Evolutionary conservation across 2,329 filamentous ascomycete genomes (phyloP).

Genomic region (Fusarium mangiferae): DNA sequence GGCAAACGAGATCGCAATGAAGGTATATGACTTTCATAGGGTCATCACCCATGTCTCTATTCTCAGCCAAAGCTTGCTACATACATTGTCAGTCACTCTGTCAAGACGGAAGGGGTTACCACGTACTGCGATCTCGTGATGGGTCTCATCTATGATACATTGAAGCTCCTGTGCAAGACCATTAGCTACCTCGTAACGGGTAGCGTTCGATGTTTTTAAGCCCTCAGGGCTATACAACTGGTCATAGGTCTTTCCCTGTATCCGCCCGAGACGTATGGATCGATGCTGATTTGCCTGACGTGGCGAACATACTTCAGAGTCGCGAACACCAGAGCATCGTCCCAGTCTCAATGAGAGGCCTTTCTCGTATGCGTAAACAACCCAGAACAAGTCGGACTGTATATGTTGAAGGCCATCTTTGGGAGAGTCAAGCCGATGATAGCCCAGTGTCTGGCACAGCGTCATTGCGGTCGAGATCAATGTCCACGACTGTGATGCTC

Average conservation of each 20-base stretch:
- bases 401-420: neutral
- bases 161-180: constrained; percentile 14
- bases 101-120: fast-evolving
- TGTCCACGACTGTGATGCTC: constrained; percentile 47
- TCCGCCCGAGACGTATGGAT: constrained; percentile 28
- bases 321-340: constrained; percentile 48
- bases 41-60: constrained; percentile 6
- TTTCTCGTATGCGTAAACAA: constrained; percentile 50
- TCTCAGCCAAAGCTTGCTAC: constrained; percentile 6
- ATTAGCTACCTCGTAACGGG: neutral
- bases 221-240: constrained; percentile 47
- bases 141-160: constrained; percentile 18
- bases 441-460: constrained; percentile 48
- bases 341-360: constrained; percentile 50
- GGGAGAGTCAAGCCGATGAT: constrained; percentile 37
- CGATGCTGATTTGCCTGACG: constrained; percentile 29
- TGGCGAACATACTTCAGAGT: constrained; percentile 45
- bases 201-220: neutral
- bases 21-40: constrained; percentile 46
- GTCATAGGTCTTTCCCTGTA: constrained; percentile 49
- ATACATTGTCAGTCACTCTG: neutral
- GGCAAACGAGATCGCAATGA: constrained; percentile 49
- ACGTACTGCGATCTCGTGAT: constrained; percentile 19
- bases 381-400: constrained; percentile 47
- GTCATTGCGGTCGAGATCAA: constrained; percentile 51